Conservation (phyloP, 2,329 filamentous ascomycete genomes). For the Helminthosporium solani region DNA sequence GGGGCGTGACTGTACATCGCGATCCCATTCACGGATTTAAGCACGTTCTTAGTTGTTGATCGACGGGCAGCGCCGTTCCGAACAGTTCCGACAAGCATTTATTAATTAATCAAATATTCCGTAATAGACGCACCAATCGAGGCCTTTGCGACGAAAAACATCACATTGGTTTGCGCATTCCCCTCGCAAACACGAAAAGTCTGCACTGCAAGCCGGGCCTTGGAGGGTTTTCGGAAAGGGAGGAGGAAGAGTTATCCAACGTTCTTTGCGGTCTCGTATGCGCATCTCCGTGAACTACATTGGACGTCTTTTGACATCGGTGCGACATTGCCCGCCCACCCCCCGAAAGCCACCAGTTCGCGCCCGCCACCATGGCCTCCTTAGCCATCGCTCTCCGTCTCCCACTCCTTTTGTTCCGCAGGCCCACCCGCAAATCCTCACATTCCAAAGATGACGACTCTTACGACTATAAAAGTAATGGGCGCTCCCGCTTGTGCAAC, state of each 20-base stretch:
- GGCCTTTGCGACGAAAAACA: not conserved
- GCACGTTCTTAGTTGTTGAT: not conserved
- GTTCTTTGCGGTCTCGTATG: too few relatives aligned
- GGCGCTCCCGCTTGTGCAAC: slow-evolving; percentile 22
- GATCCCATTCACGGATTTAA: not conserved
- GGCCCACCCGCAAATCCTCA: not conserved
- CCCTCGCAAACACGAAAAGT: not conserved
- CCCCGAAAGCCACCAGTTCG: too few relatives aligned
- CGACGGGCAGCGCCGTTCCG: not conserved
- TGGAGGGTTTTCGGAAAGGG: not conserved
- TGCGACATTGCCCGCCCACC: not conserved
- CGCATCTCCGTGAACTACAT: too few relatives aligned
- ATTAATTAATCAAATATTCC: not conserved
- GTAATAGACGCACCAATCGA: slow-evolving; percentile 3
- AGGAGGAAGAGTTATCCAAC: too few relatives aligned
- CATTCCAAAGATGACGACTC: slow-evolving; percentile 1
- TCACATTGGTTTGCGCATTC: not conserved
- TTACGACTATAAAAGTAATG: not conserved
- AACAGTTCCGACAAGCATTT: not conserved
- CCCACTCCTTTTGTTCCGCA: slow-evolving; percentile 18
- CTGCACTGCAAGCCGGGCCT: too few relatives aligned
- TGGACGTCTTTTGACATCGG: not conserved
- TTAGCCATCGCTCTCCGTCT: slow-evolving; percentile 16
- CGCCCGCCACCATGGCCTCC: slow-evolving; percentile 14
- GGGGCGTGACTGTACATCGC: not conserved